Base-by-base conservation (phyloP, 371 early-diverging fungal species). In the Mucor racemosus region DNA sequence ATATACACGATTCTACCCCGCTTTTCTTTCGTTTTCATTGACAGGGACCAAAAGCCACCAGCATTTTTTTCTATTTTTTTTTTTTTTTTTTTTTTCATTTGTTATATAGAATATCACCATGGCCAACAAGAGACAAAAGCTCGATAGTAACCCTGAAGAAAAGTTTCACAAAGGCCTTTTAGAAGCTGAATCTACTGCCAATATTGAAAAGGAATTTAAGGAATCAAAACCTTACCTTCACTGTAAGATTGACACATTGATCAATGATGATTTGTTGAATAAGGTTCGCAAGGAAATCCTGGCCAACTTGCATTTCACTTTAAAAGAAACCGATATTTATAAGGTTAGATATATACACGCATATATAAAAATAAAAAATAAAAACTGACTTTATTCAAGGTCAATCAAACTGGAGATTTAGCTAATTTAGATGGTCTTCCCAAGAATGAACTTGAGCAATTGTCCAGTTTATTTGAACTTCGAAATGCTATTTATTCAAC, bases 281-380 rank as follows among this genome's bases (percentile, higher is more conserved):
- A 77, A 71, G 41, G 91, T 90, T 11, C 85, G 89, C 26, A 68
- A 81, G 26, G 93, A 93, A 72, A 87, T 91, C 67, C 73, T 80
- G 19, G 72, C 67, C 41, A 76, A 80, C 21, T 74, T 93, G 55
- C 86, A 87, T 55, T 91, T 88, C 42, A 91, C 91, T 13, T 71
- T 78, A n/a, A 93, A 93, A 73, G 91, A 92, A 67, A 93, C 93
- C 0, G 93, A 93, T 69, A 92, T 93, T 34, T 91, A 91, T 85
- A 87, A 88, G 76, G 89, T 74, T 79, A 35, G 21, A 5, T 10
- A 17, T 9, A 21, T 8, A 21, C 1, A 10, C 0, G 0, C 38
- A 5, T 5, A 11, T 0, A 0, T 35, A 14, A 55, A 33, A 21
- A 15, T 15, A 3, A 59, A 11, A 33, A 13, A 14, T 55, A 1